Percentiles rank a stretch among this genome's conserved stretches.
phyloP scores from a whole-genome alignment of 768 basidiomycete genomes.

The Lentinula aciculospora region DNA sequence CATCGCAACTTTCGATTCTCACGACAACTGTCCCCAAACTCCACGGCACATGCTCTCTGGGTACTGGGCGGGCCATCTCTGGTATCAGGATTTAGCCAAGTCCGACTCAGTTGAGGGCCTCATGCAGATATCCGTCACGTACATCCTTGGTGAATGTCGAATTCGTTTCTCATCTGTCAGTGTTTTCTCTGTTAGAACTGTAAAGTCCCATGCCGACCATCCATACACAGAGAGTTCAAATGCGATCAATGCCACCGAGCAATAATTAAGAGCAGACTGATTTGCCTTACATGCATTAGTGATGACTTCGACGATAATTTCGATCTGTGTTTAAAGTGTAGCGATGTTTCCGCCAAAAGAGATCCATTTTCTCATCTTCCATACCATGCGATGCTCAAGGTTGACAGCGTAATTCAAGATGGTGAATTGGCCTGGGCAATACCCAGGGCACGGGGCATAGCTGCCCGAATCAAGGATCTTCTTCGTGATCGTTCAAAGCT shows the following conservation, averaged over 20 bases:
- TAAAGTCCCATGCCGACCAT: too few species aligned
- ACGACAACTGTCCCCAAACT: neutral
- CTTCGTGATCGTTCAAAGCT: neutral
- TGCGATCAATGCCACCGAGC: constrained; percentile 8
- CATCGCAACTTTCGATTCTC: neutral
- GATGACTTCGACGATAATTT: constrained; percentile 5
- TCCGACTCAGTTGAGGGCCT: neutral
- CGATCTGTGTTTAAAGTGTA: constrained; percentile 9
- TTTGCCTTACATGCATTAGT: constrained; percentile 8
- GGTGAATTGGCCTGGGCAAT: neutral
- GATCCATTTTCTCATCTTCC: neutral
- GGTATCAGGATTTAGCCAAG: neutral
- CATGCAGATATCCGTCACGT: neutral
- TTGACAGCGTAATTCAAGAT: neutral
- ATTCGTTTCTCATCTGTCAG: too few species aligned
- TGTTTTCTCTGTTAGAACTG: too few species aligned
- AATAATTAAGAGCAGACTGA: constrained; percentile 5
- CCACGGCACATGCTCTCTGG: neutral
- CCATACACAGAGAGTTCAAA: neutral
- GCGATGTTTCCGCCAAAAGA: neutral
- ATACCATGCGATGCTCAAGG: neutral
- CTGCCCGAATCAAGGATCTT: neutral
- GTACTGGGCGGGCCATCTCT: constrained; percentile 2
- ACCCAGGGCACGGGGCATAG: neutral
- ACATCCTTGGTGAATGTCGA: too few species aligned